These are phyloP conservation scores for Cajanus cajan DNA, from an alignment of 306 rosid species.

Conservation along the genomic window DNA sequence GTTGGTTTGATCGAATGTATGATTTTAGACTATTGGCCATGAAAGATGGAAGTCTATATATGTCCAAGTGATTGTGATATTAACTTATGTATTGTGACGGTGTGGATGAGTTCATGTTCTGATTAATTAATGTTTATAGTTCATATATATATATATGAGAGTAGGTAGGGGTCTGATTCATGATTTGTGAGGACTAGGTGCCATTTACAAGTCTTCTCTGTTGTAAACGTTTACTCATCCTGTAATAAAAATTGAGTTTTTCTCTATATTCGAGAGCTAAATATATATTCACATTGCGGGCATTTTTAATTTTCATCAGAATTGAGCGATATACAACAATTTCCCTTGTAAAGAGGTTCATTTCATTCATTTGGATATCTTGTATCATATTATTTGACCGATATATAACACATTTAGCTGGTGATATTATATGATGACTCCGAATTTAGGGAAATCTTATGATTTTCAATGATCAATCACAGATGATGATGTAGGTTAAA, in stretches of 20 bases:
- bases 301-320: background rate
- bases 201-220: background rate
- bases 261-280: background rate
- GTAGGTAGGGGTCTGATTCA: background rate
- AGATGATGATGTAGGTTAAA: background rate
- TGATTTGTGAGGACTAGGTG: background rate
- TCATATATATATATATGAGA: background rate
- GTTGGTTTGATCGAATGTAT: background rate
- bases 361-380: background rate
- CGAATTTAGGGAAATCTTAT: background rate
- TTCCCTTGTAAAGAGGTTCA: background rate
- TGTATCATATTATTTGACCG: background rate
- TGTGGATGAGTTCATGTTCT: background rate
- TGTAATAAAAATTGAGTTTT: background rate
- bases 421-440: background rate
- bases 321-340: too few relatives aligned
- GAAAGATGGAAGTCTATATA: background rate
- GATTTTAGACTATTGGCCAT: background rate
- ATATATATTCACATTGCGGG: background rate
- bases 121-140: background rate
- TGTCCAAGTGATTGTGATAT: conserved; percentile 9
- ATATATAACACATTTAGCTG: background rate
- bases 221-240: background rate
- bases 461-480: background rate
- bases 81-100: background rate